A percentile compares a stretch with the other conserved stretches of the same genome.
Conservation (phyloP, 768 basidiomycete genomes). For the Serendipita indica region DNA sequence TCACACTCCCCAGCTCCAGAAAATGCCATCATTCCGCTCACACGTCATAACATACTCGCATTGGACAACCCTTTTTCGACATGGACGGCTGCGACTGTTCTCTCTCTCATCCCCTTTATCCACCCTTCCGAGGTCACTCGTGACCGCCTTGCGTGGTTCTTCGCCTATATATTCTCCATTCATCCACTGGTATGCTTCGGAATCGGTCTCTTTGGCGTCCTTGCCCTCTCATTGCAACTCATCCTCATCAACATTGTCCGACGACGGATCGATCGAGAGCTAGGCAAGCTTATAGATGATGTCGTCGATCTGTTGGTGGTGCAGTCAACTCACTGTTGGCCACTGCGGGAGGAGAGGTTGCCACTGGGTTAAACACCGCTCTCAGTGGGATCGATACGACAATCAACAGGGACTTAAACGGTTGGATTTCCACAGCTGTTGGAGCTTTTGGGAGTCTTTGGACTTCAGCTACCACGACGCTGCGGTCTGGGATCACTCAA, state of each 20-base stretch:
- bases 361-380: conserved; percentile 58
- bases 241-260: conserved; percentile 62
- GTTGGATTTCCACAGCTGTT: conserved; percentile 89
- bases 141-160: conserved; percentile 70
- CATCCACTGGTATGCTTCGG: conserved; percentile 82
- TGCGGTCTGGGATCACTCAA: conserved; percentile 59
- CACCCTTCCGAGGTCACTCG: conserved; percentile 46
- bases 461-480: conserved; percentile 72
- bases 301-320: conserved; percentile 57
- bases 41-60: neutral
- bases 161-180: conserved; percentile 81
- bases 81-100: neutral
- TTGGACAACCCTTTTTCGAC: neutral
- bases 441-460: conserved; percentile 72
- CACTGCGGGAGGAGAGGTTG: conserved; percentile 64
- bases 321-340: conserved; percentile 74
- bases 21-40: too few species aligned
- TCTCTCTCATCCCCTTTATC: conserved; percentile 22
- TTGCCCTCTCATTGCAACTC: conserved; percentile 79
- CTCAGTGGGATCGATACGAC: conserved; percentile 55
- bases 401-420: conserved; percentile 78
- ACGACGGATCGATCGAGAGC: conserved; percentile 45
- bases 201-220: conserved; percentile 79
- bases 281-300: conserved; percentile 44
- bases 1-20: too few species aligned